Evolutionary conservation across 768 basidiomycete genomes (phyloP).

Genomic region (Agrocybe chaxingu): DNA sequence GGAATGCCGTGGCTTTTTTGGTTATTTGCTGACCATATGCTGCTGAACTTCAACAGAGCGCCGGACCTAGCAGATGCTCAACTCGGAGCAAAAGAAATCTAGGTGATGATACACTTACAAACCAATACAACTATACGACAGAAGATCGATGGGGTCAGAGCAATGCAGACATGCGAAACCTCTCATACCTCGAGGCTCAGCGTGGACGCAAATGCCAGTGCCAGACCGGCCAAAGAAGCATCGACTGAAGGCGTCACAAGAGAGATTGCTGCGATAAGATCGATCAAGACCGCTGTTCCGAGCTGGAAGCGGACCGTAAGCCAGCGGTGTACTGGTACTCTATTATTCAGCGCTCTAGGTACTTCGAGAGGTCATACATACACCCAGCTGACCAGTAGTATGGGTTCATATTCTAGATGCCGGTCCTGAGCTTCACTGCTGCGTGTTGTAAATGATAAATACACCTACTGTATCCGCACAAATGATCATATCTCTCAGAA

Average conservation of each 20-base stretch:
- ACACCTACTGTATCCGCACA: constrained; percentile 73
- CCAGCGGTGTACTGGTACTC: constrained; percentile 78
- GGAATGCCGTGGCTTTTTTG: background rate
- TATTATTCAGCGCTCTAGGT: background rate
- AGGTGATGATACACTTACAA: background rate
- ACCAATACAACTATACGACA: constrained; percentile 5
- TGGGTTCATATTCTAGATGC: constrained; percentile 53
- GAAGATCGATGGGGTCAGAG: constrained; percentile 5
- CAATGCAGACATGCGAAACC: no score
- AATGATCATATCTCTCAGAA: constrained; percentile 78
- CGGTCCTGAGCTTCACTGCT: no score
- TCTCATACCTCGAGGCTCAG: constrained; percentile 60
- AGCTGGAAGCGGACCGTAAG: constrained; percentile 71
- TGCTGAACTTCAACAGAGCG: constrained; percentile 88
- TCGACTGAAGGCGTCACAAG: constrained; percentile 66
- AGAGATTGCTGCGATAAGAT: constrained; percentile 70
- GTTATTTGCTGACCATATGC: constrained; percentile 63
- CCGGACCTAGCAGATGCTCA: constrained; percentile 42
- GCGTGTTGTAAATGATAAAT: background rate
- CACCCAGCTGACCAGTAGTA: constrained; percentile 93
- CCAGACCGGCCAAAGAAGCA: constrained; percentile 84
- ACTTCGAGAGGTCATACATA: constrained; percentile 24
- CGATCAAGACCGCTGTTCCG: constrained; percentile 66
- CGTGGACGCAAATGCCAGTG: constrained; percentile 78
- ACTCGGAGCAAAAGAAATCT: background rate